Evolutionary conservation across 495 filamentous ascomycete species (phyloP).

Genomic region (Opeltia flavorubescens): DNA sequence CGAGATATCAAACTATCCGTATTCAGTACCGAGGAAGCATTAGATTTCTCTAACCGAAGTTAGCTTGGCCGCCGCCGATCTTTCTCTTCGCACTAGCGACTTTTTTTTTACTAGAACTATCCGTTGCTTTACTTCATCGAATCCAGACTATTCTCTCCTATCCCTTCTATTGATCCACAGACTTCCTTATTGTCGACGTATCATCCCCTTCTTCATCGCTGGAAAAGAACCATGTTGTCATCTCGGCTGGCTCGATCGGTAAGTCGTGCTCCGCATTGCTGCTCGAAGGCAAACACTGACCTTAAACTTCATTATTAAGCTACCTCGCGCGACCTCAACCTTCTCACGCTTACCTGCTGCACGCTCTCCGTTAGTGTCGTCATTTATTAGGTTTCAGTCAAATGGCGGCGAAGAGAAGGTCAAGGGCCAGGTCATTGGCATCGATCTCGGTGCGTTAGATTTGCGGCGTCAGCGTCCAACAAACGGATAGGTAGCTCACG

Average conservation of each 20-base stretch:
- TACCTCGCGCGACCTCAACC: constrained; percentile 50
- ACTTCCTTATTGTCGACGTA: too few relatives aligned
- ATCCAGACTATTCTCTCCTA: too few relatives aligned
- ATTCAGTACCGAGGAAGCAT: too few relatives aligned
- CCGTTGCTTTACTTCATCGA: constrained; percentile 20
- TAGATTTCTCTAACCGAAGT: too few relatives aligned
- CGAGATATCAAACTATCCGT: too few relatives aligned
- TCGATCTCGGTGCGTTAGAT: constrained; percentile 74
- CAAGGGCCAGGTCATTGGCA: constrained; percentile 93
- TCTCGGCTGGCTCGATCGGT: constrained; percentile 51
- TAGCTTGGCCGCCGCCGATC: too few relatives aligned
- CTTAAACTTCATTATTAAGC: constrained; percentile 29
- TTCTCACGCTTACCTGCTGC: constrained; percentile 20
- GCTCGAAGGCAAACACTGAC: constrained; percentile 12
- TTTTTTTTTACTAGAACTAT: constrained; percentile 21
- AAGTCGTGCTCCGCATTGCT: constrained; percentile 29
- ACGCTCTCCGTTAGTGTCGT: constrained; percentile 11
- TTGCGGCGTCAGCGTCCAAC: background rate
- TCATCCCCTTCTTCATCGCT: too few relatives aligned
- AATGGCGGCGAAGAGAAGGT: constrained; percentile 75
- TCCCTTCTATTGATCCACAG: too few relatives aligned
- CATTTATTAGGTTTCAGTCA: constrained; percentile 22
- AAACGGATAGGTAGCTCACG: constrained; percentile 3
- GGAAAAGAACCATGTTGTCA: constrained; percentile 30
- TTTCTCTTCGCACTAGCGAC: constrained; percentile 7